phyloP scores from a whole-genome alignment of 2,329 filamentous ascomycete genomes.

The Podosphaera xanthii region DNA sequence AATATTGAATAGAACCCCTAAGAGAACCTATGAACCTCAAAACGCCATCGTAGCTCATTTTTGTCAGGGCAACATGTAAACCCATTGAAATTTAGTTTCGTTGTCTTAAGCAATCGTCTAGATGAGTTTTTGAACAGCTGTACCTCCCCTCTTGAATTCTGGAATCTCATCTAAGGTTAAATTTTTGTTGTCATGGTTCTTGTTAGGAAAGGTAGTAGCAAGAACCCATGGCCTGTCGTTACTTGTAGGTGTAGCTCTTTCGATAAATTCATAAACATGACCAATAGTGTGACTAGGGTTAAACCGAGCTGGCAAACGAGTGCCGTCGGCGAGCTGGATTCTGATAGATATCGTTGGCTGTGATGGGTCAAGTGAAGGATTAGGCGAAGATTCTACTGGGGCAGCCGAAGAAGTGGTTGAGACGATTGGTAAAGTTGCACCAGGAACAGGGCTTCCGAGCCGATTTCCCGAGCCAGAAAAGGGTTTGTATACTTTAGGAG shows the following conservation, averaged over 20 bases:
- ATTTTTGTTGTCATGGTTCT: constrained; percentile 49
- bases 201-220: constrained; percentile 64
- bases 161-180: constrained; percentile 33
- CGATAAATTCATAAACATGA: constrained; percentile 55
- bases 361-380: constrained; percentile 34
- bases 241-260: constrained; percentile 35
- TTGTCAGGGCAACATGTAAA: background rate
- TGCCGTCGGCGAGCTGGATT: constrained; percentile 58
- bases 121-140: constrained; percentile 32
- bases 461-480: constrained; percentile 51
- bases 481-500: constrained; percentile 54
- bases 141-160: constrained; percentile 44
- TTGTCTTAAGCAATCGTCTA: background rate
- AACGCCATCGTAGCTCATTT: background rate
- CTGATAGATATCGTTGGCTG: constrained; percentile 48
- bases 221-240: constrained; percentile 43
- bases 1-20: background rate
- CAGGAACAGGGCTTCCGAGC: constrained; percentile 56
- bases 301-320: constrained; percentile 56
- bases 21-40: background rate
- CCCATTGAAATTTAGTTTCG: background rate
- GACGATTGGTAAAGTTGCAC: constrained; percentile 21
- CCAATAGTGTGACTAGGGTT: constrained; percentile 59
- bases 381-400: constrained; percentile 16
- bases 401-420: constrained; percentile 17